Evolutionary conservation across 129 eudicot species (phyloP).

Genomic region (Saposhnikovia divaricata): DNA sequence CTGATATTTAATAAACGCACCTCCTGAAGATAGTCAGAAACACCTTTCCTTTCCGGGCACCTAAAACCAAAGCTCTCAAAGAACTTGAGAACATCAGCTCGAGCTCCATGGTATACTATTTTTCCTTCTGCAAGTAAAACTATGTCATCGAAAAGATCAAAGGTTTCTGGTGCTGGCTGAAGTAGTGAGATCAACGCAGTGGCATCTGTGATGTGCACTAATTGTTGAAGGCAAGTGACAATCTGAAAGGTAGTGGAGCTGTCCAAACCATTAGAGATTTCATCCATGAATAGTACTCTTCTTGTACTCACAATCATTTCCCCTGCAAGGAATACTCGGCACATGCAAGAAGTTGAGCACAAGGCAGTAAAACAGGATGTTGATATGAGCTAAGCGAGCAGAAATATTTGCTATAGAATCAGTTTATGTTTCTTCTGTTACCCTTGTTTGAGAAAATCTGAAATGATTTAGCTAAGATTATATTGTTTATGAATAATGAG

Average conservation of each 20-base stretch:
- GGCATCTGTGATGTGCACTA: conserved; percentile 16
- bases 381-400: not conserved
- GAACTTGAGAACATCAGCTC: conserved; percentile 13
- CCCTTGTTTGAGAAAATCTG: not conserved
- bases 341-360: not conserved
- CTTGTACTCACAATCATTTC: conserved; percentile 32
- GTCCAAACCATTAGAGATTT: conserved; percentile 34
- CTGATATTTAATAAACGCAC: not conserved
- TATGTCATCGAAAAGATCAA: conserved; percentile 25
- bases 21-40: conserved; percentile 29
- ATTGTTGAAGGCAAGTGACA: conserved; percentile 18
- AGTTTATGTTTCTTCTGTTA: not conserved
- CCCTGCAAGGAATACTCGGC: conserved; percentile 11
- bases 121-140: conserved; percentile 23
- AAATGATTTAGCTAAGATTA: not conserved
- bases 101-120: conserved; percentile 28
- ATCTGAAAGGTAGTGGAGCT: conserved; percentile 30
- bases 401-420: not conserved
- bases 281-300: conserved; percentile 28
- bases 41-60: conserved; percentile 25
- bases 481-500: not conserved
- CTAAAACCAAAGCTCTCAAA: conserved; percentile 24
- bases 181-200: conserved; percentile 19
- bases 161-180: conserved; percentile 28
- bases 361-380: not conserved